phyloP scores from a whole-genome alignment of 805 yeast genomes.

The Tetrapisispora taiwanensis region DNA sequence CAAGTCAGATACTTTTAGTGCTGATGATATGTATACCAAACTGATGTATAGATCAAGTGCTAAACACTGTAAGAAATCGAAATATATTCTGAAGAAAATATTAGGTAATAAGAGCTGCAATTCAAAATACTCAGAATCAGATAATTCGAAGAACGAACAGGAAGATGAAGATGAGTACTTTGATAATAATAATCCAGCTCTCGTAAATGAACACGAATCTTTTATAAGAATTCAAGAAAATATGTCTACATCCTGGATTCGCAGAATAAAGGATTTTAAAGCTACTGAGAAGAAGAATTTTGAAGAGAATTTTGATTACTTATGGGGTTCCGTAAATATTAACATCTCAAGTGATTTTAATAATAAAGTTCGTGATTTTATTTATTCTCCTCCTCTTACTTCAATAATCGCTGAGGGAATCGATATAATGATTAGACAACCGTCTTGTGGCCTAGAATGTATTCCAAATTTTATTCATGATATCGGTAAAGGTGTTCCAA shows the following conservation, averaged over 20 bases:
- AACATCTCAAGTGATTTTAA: conserved; percentile 34
- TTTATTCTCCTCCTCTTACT: conserved; percentile 43
- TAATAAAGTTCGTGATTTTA: conserved; percentile 38
- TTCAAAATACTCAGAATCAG: no score
- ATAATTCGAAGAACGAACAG: no score
- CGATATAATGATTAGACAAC: conserved; percentile 39
- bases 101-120: not conserved
- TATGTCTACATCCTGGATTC: conserved; percentile 61
- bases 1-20: not conserved
- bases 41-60: not conserved
- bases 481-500: conserved; percentile 77
- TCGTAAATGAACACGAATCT: conserved; percentile 9
- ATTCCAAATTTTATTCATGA: conserved; percentile 55
- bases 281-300: conserved; percentile 33
- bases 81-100: not conserved
- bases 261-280: conserved; percentile 43
- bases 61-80: not conserved
- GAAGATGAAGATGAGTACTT: not conserved
- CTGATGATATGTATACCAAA: not conserved
- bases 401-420: conserved; percentile 41
- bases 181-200: not conserved
- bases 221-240: conserved; percentile 33
- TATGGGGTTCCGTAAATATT: conserved; percentile 34
- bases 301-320: conserved; percentile 30
- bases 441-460: conserved; percentile 40